Conservation (phyloP, 371 early-diverging fungal genomes). For the Lichtheimia corymbifera region DNA sequence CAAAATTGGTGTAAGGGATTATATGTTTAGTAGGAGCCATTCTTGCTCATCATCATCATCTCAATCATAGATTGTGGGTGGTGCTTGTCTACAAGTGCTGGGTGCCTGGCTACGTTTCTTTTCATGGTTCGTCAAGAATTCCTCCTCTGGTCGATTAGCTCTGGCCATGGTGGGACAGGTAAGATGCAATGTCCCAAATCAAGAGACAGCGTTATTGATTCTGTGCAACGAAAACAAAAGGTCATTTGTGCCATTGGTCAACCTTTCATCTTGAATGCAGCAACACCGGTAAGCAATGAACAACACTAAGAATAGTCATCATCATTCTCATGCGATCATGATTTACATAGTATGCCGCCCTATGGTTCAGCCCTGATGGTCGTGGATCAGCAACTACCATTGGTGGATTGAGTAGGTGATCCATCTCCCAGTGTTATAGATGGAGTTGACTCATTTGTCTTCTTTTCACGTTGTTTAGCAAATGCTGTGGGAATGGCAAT, state of each 20-base stretch:
- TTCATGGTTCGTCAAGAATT: constrained; percentile 28
- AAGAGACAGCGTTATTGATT: too few species aligned
- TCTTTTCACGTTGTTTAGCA: constrained; percentile 19
- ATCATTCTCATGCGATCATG: neutral
- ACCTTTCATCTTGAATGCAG: constrained; percentile 45
- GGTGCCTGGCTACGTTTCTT: constrained; percentile 49
- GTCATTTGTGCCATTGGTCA: constrained; percentile 46
- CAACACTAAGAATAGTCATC: neutral
- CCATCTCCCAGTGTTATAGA: neutral
- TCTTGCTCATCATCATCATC: neutral
- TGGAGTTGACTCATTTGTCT: neutral
- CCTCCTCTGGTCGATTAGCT: constrained; percentile 27
- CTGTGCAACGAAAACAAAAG: constrained; percentile 9
- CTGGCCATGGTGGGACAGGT: constrained; percentile 48
- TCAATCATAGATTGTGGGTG: constrained; percentile 34
- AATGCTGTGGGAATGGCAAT: constrained; percentile 52
- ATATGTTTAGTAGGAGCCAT: neutral
- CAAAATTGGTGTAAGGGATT: constrained; percentile 39
- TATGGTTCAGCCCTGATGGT: constrained; percentile 45
- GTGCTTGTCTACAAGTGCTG: constrained; percentile 35
- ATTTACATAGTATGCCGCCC: constrained; percentile 36
- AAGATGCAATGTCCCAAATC: constrained; percentile 1
- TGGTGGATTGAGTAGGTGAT: constrained; percentile 42
- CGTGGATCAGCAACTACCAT: constrained; percentile 42
- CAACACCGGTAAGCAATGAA: constrained; percentile 40